Evolutionary conservation across 129 eudicot species (phyloP).

Genomic region (Flaveria trinervia): DNA sequence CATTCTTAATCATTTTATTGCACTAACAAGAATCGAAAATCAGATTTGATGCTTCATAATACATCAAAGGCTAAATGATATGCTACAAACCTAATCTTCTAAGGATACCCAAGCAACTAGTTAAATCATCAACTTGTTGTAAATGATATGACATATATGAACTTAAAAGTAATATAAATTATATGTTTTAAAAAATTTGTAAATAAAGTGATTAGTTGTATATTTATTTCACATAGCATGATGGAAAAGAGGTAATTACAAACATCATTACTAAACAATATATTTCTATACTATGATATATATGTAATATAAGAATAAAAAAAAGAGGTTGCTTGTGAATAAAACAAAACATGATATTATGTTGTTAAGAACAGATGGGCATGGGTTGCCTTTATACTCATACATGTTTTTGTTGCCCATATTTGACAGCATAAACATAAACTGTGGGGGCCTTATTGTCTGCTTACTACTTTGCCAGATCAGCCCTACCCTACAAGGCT

Average conservation of each 20-base stretch:
- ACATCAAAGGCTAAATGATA: conserved; percentile 8
- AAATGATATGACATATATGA: not conserved
- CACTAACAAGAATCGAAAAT: conserved; percentile 13
- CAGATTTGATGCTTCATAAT: conserved; percentile 22
- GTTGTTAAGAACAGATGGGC: conserved; percentile 34
- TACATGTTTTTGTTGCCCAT: conserved; percentile 35
- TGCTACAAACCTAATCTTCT: not conserved
- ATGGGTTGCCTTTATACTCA: conserved; percentile 38
- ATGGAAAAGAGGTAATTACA: not conserved
- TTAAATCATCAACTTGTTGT: not conserved
- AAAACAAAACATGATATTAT: conserved; percentile 39
- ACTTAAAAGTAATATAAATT: not conserved
- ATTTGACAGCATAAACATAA: conserved; percentile 30
- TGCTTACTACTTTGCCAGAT: conserved; percentile 27
- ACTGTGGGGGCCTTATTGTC: conserved; percentile 26
- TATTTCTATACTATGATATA: not conserved
- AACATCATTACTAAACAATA: not conserved
- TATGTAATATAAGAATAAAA: not conserved
- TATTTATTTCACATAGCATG: not conserved
- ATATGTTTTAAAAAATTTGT: not conserved
- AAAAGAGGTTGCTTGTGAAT: conserved; percentile 29
- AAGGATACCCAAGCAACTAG: conserved; percentile 8
- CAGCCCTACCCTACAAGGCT: conserved; percentile 10
- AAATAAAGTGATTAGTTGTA: not conserved
- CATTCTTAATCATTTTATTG: not conserved